phyloP scores from a whole-genome alignment of 2,329 filamentous ascomycete species.

The Aspergillus ibericus region DNA sequence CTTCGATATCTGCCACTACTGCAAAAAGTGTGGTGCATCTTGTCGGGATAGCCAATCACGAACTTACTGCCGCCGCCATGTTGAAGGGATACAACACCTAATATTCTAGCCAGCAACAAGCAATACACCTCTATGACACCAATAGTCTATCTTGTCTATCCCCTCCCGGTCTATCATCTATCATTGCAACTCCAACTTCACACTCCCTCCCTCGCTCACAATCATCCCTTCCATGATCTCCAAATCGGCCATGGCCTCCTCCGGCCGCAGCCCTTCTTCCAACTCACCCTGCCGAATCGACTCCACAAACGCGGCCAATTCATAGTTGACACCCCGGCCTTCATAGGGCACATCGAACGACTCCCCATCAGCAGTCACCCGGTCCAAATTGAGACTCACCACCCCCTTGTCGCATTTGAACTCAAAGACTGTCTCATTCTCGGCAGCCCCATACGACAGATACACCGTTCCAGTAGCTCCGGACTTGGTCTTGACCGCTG shows the following conservation, averaged over 20 bases:
- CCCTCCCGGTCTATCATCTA: constrained; percentile 6
- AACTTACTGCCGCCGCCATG: no score
- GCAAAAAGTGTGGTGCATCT: background rate
- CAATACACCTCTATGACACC: no score
- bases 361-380: constrained; percentile 37
- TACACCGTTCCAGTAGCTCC: constrained; percentile 53
- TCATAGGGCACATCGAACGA: constrained; percentile 48
- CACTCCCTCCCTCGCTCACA: constrained; percentile 29
- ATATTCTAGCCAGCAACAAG: no score
- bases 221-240: constrained; percentile 46
- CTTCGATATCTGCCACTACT: background rate
- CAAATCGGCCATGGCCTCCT: constrained; percentile 56
- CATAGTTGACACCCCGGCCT: constrained; percentile 52
- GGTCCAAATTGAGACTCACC: constrained; percentile 46
- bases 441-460: constrained; percentile 55
- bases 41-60: background rate
- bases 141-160: no score
- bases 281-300: constrained; percentile 48
- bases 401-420: constrained; percentile 54
- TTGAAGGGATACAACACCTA: no score
- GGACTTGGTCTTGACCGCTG: constrained; percentile 48
- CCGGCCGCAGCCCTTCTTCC: constrained; percentile 45
- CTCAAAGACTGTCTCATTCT: constrained; percentile 49
- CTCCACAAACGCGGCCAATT: constrained; percentile 55
- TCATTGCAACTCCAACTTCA: constrained; percentile 26